Percentiles rank a stretch among this genome's conserved stretches.
Conservation (phyloP, 352 stramenopile genomes). For the Thalassiosira hispida region DNA sequence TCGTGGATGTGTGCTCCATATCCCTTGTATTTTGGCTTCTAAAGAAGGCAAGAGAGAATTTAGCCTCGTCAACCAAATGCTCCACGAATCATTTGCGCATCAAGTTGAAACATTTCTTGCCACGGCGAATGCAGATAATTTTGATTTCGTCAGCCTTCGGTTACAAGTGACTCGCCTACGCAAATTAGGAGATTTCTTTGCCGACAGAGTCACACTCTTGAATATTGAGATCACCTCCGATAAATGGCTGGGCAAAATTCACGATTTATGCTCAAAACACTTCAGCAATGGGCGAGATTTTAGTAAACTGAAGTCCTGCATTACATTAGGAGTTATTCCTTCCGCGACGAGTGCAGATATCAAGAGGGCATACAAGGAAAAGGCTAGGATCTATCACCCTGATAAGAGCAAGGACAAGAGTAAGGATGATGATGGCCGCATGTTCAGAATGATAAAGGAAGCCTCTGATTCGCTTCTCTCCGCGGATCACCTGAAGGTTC, state of each 20-base stretch:
- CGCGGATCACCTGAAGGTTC: conserved; percentile 18
- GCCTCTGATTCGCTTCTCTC: conserved; percentile 43
- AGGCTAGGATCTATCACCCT: conserved; percentile 49
- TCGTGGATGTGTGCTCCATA: conserved; percentile 48
- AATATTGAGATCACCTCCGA: conserved; percentile 56
- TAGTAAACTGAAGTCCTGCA: conserved; percentile 59
- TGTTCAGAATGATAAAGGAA: conserved; percentile 47
- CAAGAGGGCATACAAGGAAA: conserved; percentile 55
- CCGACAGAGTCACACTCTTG: conserved; percentile 65
- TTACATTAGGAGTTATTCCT: conserved; percentile 53
- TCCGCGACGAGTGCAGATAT: conserved; percentile 54
- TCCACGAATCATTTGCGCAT: conserved; percentile 47
- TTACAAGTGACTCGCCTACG: conserved; percentile 39
- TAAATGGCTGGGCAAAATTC: conserved; percentile 54
- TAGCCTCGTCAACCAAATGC: conserved; percentile 56
- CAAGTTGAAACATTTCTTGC: conserved; percentile 17
- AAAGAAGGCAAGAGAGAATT: conserved; percentile 35
- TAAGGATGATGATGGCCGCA: conserved; percentile 10
- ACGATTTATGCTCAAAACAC: conserved; percentile 48
- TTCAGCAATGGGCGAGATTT: conserved; percentile 60
- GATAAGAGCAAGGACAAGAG: conserved; percentile 52
- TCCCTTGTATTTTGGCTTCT: conserved; percentile 32
- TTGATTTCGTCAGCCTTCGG: conserved; percentile 57
- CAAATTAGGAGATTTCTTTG: conserved; percentile 56
- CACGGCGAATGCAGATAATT: conserved; percentile 15